These are phyloP conservation scores for Hibiscus syriacus DNA, from an alignment of 345 rosid genomes.

Conservation along the genomic window DNA sequence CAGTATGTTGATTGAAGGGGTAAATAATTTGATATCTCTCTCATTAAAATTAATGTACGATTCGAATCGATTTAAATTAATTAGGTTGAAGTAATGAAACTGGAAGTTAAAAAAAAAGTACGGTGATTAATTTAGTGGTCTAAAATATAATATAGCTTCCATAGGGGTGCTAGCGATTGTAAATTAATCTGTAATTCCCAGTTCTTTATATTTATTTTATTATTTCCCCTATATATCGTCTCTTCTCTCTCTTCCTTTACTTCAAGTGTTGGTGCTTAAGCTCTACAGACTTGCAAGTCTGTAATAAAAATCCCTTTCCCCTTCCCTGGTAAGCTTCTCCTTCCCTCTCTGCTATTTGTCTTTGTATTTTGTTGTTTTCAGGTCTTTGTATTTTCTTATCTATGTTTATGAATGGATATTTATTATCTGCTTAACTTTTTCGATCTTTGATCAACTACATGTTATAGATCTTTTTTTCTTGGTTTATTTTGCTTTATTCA, in stretches of 20 bases:
- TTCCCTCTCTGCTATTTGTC: neutral
- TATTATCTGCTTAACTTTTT: neutral
- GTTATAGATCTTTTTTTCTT: neutral
- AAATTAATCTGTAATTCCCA: neutral
- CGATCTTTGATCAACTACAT: neutral
- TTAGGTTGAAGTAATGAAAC: too few relatives aligned
- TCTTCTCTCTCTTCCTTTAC: conserved; percentile 29
- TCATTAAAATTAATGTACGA: too few relatives aligned
- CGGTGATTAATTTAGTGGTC: too few relatives aligned
- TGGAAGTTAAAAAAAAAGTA: too few relatives aligned
- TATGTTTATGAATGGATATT: neutral
- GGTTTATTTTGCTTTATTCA: neutral
- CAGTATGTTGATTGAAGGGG: too few relatives aligned
- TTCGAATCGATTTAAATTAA: too few relatives aligned
- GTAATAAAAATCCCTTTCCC: neutral
- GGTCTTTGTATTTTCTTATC: neutral
- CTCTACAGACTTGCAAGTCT: conserved; percentile 4
- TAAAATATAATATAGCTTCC: too few relatives aligned
- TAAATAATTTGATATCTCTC: too few relatives aligned
- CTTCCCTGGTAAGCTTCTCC: conserved; percentile 19
- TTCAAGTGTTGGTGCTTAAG: conserved; percentile 20
- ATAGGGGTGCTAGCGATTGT: conserved; percentile 19
- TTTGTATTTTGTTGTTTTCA: neutral
- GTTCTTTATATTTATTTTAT: neutral
- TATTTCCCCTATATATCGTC: neutral